phyloP scores from a whole-genome alignment of 495 filamentous ascomycete species.

The Penicillium tannophilum region DNA sequence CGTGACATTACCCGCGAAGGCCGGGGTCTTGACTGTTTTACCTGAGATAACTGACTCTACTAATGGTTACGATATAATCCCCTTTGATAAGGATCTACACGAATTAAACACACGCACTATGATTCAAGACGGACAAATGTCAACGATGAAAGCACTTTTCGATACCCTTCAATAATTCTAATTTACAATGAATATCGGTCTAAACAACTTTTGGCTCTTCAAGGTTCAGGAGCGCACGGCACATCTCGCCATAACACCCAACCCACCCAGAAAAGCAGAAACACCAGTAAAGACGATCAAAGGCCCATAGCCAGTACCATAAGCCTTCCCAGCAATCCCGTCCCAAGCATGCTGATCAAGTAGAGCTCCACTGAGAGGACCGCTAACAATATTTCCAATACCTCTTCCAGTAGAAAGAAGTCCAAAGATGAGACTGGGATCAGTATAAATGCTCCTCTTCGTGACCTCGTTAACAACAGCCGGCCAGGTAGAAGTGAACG shows the following conservation, averaged over 20 bases:
- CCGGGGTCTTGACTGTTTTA: too few relatives aligned
- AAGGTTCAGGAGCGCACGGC: neutral
- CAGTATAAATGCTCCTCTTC: constrained; percentile 35
- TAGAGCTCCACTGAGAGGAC: constrained; percentile 59
- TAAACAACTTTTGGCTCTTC: neutral
- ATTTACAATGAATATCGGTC: neutral
- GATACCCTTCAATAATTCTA: neutral
- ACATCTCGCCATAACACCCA: constrained; percentile 30
- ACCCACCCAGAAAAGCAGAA: constrained; percentile 44
- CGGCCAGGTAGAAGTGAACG: constrained; percentile 57
- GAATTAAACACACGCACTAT: too few relatives aligned
- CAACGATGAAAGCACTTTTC: neutral
- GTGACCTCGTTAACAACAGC: constrained; percentile 56
- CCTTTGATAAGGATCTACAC: too few relatives aligned
- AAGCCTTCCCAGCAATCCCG: constrained; percentile 28
- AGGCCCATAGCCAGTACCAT: constrained; percentile 43
- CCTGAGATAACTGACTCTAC: too few relatives aligned
- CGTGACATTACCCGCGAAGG: too few relatives aligned
- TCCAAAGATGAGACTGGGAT: constrained; percentile 57
- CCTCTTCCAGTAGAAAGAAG: constrained; percentile 60
- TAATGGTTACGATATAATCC: too few relatives aligned
- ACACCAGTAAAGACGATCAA: constrained; percentile 49
- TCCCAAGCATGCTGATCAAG: constrained; percentile 29
- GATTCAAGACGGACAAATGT: too few relatives aligned
- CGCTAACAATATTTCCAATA: constrained; percentile 58